phyloP scores from a whole-genome alignment of 805 yeast genomes.

The Wickerhamiella cacticola region DNA sequence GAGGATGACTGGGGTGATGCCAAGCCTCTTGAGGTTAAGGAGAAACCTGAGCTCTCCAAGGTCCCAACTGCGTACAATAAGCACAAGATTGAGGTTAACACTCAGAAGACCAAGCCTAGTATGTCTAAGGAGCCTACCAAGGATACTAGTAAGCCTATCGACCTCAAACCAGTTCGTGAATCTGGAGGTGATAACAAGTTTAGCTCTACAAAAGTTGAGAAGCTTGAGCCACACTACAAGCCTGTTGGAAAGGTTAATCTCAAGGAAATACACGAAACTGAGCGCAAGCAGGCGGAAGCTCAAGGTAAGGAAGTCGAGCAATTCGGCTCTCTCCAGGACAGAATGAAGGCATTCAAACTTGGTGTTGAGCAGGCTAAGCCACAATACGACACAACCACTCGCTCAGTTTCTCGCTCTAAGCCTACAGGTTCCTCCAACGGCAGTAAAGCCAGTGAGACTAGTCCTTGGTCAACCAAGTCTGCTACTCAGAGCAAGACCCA shows the following conservation, averaged over 20 bases:
- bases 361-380: constrained; percentile 23
- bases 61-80: constrained; percentile 54
- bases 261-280: constrained; percentile 34
- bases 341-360: constrained; percentile 24
- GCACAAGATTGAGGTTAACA: constrained; percentile 39
- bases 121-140: constrained; percentile 4
- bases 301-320: constrained; percentile 18
- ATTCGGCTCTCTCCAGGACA: constrained; percentile 21
- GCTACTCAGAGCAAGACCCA: background rate
- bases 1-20: constrained; percentile 66
- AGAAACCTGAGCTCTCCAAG: constrained; percentile 26
- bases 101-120: constrained; percentile 4
- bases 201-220: constrained; percentile 28
- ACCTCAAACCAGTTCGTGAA: constrained; percentile 26
- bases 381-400: constrained; percentile 27
- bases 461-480: constrained; percentile 11
- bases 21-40: constrained; percentile 32
- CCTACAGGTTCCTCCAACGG: constrained; percentile 5
- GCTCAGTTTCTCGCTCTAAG: background rate
- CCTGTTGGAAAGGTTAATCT: constrained; percentile 53
- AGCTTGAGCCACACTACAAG: constrained; percentile 39
- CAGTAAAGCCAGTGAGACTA: constrained; percentile 19
- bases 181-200: constrained; percentile 23
- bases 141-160: constrained; percentile 29
- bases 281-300: constrained; percentile 20